Base-by-base conservation (phyloP, 108 stramenopile genomes). In the Nitzschia putrida region DNA sequence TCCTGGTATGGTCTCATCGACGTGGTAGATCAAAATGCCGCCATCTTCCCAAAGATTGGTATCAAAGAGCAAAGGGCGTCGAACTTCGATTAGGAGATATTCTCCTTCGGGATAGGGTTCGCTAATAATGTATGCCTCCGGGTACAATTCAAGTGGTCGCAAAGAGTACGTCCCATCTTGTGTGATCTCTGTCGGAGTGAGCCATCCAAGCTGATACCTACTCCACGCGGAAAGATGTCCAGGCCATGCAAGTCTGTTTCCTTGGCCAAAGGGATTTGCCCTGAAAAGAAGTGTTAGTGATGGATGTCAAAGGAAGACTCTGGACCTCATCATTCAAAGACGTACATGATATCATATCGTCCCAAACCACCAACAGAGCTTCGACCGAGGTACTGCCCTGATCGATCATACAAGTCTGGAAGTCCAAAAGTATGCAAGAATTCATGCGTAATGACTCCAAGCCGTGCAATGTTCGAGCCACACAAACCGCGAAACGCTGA, bases 11-110 rank as follows among this genome's bases (percentile, higher is more conserved):
- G 73, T 64, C 20, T 87, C 81, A 57, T 90, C 89, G 53, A 90
- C 60, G 49, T 85, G 85, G 60, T 74, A 90, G 40, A 90, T 84
- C 0, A 80, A 74, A 37, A 90, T 50, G 21, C 88, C 88, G 3
- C 83, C 87, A 23, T 45, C 37, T 43, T 79, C 61, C 45, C 71
- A 64, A 8, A 85, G 50, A 44, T 70, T 45, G 4, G 54, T 47
- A 57, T 81, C 84, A 41, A 71, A 83, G 13, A 72, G 71, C 5
- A 76, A n/a, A 20, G 84, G 81, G 60, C 80, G 81, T 53, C 87
- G 68, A 56, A 82, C 82, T 67, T 88, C 87, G 55, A 88, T 81
- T 51, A 88, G 45, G 13, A 88, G 69, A 61, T 85, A 61, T 40
- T 74, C 73, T 7, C 66, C 50, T 29, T 14, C 39, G 34, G 72